Percentiles rank a stretch among this genome's conserved stretches.
These are phyloP conservation scores for Sanghuangporus weigelae DNA, from an alignment of 1,284 basidiomycete species.

Conservation along the genomic window DNA sequence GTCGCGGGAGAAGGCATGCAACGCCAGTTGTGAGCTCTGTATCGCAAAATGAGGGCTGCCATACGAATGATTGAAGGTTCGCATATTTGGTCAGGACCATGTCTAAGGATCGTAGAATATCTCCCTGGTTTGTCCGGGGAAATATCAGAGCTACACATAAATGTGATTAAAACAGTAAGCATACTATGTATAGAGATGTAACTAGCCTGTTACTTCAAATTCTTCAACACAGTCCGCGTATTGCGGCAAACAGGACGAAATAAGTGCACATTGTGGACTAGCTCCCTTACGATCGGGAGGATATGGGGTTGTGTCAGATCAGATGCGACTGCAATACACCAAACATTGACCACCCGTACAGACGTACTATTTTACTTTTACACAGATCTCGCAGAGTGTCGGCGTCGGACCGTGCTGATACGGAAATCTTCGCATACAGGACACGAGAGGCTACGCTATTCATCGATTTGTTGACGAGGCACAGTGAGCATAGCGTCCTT, in stretches of 20 bases:
- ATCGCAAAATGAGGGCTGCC: background rate
- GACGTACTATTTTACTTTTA: background rate
- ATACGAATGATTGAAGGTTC: slow-evolving; percentile 1
- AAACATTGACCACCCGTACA: background rate
- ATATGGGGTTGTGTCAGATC: background rate
- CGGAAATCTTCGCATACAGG: slow-evolving; percentile 3
- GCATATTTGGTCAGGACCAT: background rate
- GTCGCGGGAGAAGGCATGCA: background rate
- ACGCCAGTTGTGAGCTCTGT: background rate
- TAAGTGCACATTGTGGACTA: background rate
- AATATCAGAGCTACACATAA: background rate
- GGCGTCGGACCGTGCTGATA: background rate
- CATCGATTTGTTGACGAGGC: slow-evolving; percentile 1
- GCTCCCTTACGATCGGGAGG: background rate
- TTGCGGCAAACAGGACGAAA: slow-evolving; percentile 1
- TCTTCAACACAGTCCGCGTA: slow-evolving; percentile 2
- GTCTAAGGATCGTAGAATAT: background rate
- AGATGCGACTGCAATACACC: background rate
- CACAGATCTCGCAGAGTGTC: background rate
- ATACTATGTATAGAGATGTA: background rate
- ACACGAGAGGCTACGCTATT: background rate
- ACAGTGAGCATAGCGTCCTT: background rate
- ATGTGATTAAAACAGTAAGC: no score
- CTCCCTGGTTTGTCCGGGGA: background rate
- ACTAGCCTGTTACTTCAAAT: slow-evolving; percentile 7